A percentile compares a stretch with the other conserved stretches of the same genome.
Conservation (phyloP, 345 rosid genomes). For the Camelina hispida region DNA sequence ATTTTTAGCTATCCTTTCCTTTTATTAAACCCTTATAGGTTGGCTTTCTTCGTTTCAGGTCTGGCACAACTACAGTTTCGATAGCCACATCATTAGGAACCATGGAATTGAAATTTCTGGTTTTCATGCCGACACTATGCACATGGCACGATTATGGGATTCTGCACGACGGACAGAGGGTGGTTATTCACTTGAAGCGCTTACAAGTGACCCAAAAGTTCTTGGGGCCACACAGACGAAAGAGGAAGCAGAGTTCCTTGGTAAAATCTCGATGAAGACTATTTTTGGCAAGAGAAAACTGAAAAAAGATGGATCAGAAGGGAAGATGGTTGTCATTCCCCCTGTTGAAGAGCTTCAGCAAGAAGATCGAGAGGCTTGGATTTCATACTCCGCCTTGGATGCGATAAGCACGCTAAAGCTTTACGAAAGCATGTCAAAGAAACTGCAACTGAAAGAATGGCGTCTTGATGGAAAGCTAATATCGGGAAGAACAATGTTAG, state of each 20-base stretch:
- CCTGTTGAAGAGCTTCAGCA: constrained; percentile 90
- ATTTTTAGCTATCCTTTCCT: not conserved
- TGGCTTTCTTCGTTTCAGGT: constrained; percentile 56
- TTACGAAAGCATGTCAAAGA: constrained; percentile 67
- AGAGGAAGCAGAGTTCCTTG: constrained; percentile 62
- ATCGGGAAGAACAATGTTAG: constrained; percentile 61
- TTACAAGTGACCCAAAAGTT: constrained; percentile 69
- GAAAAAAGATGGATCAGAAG: constrained; percentile 92
- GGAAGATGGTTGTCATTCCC: constrained; percentile 66
- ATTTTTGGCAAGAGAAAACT: constrained; percentile 80
- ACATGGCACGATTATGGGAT: constrained; percentile 97
- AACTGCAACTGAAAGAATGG: constrained; percentile 64
- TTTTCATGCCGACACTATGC: constrained; percentile 98
- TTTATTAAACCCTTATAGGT: constrained; percentile 15
- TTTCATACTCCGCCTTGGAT: constrained; percentile 92
- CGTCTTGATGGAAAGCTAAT: constrained; percentile 55
- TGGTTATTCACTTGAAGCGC: constrained; percentile 98
- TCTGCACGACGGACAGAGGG: constrained; percentile 78
- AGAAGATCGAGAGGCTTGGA: constrained; percentile 76
- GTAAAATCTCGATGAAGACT: constrained; percentile 90
- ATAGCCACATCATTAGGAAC: constrained; percentile 80
- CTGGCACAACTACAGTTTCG: constrained; percentile 99
- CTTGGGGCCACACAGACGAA: constrained; percentile 51
- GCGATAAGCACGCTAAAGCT: constrained; percentile 88
- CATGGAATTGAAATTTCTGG: constrained; percentile 80